phyloP scores from a whole-genome alignment of 805 yeast genomes.

The Ogataea minuta region DNA sequence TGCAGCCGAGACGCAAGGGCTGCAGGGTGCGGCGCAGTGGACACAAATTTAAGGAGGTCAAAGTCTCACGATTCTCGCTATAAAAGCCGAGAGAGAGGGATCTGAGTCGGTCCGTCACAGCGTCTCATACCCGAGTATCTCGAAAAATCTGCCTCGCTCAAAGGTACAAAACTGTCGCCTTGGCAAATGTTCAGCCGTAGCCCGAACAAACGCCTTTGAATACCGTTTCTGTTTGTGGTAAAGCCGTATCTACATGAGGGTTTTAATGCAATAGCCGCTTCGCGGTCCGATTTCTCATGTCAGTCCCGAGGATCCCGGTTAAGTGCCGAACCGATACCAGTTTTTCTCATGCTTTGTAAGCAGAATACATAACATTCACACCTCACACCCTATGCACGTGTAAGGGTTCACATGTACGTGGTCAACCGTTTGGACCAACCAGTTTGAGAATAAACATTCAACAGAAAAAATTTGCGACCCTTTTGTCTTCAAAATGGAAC shows the following conservation, averaged over 20 bases:
- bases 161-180: no score
- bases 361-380: no score
- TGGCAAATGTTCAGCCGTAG: no score
- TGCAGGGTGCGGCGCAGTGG: no score
- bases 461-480: not conserved
- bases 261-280: conserved; percentile 3
- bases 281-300: not conserved
- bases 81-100: no score
- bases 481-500: conserved; percentile 7
- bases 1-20: no score
- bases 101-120: no score
- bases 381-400: conserved; percentile 2
- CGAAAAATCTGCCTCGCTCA: no score
- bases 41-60: no score
- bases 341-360: not conserved
- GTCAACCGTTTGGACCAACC: not conserved
- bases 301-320: conserved; percentile 2
- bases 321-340: conserved; percentile 2
- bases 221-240: not conserved
- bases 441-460: conserved; percentile 6
- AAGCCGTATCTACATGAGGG: not conserved
- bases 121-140: no score
- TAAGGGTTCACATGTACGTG: not conserved
- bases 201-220: not conserved
- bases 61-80: no score